These are phyloP conservation scores for Blastocystis sp. DNA, from an alignment of 352 stramenopile genomes.

Conservation along the genomic window DNA sequence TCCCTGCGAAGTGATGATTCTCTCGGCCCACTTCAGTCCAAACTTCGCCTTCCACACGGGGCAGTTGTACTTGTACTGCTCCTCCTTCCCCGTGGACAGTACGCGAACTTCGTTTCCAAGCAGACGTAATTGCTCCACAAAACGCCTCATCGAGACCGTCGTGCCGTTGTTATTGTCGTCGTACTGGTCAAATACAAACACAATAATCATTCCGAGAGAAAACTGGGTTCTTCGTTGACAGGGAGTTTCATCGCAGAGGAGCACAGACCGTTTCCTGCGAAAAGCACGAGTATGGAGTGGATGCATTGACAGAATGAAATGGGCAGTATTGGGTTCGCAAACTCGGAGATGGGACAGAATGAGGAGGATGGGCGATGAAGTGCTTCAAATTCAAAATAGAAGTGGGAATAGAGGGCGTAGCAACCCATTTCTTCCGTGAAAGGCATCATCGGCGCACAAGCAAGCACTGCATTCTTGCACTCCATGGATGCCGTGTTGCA, in stretches of 20 bases:
- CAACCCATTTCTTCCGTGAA: no score
- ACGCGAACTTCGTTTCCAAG: conserved; percentile 62
- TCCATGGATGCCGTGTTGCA: no score
- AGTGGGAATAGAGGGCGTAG: no score
- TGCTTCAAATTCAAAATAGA: no score
- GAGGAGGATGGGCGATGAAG: no score
- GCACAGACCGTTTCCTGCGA: no score
- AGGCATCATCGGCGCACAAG: no score
- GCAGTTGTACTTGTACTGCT: conserved; percentile 62
- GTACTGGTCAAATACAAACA: conserved; percentile 61
- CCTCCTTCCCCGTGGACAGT: conserved; percentile 49
- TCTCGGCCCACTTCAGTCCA: conserved; percentile 9
- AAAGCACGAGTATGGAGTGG: no score
- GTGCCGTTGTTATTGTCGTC: conserved; percentile 68
- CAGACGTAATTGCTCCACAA: conserved; percentile 51
- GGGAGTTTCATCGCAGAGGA: background rate
- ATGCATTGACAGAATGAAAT: no score
- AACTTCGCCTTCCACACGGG: conserved; percentile 38
- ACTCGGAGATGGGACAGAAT: no score
- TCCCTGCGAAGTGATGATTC: conserved; percentile 34
- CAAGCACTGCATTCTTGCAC: no score
- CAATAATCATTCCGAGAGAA: conserved; percentile 28
- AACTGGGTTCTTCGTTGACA: background rate
- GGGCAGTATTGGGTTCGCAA: no score
- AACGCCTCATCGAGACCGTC: conserved; percentile 62